Evolutionary conservation across 2,329 filamentous ascomycete species (phyloP), one percentile per base, ranked within the genome.

Genomic region (Rhytidhysteron rufulum): DNA sequence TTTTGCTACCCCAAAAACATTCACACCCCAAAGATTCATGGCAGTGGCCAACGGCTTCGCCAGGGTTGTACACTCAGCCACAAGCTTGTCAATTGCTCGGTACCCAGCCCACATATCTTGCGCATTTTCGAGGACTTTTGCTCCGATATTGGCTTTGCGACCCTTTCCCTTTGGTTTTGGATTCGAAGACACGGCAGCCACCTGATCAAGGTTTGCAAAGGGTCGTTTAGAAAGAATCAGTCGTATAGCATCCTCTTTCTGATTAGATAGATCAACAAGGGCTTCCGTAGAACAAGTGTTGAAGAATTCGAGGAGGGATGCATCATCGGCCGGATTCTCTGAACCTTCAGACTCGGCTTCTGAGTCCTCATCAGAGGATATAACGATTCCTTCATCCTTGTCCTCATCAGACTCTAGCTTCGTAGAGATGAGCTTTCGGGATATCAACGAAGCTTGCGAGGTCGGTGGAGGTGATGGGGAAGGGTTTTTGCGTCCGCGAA

Each of bases 61-160:
- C 30, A 91, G 74, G 3, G 70, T 67, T 57, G 91, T 85, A 57
- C 90, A 95, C 48, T 83, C 75, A 16, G 78, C 73, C 13, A 95
- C 88, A 7, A 96, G 77, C 31, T 83, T 76, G 63, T 95, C 90
- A 38, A 96, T 88, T 16, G 87, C 87, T 48, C 85, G 78, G 51
- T 93, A 90, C 1, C 86, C 86, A 15, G 76, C 77, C 67, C 86
- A 83, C 75, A 94, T 95, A 18, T 86, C 79, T 24, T 78, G 58
- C 35, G 80, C 82, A 37, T 79, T 78, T 35, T 86, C 80, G 5
- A 86, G 77, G 39, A 86, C 74, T 54, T 77, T 81, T 39, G 84
- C 79, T 1, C 84, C 84, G 47, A 86, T 74, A 0, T 78, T 70
- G 45, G 74, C 74, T 25, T 17, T 49, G 29, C 72, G 73, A 1